Percentiles rank a stretch among this genome's conserved stretches.
Conservation (phyloP, 208 protist genomes). For the Wallacemonas rigidus region DNA sequence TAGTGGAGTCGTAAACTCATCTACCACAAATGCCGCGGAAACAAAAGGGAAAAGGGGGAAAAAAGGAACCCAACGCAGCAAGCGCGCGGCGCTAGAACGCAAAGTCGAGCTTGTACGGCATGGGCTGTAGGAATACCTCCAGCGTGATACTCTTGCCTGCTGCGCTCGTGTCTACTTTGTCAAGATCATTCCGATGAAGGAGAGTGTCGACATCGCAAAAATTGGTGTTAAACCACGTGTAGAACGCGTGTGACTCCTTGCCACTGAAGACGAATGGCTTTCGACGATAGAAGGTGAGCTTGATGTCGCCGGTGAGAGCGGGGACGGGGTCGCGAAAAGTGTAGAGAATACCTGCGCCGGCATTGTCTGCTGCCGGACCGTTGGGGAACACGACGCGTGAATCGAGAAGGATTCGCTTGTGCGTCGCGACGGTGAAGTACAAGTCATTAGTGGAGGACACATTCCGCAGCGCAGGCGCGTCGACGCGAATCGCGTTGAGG, state of each 20-base stretch:
- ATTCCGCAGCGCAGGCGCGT: not conserved
- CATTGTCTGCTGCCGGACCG: constrained; percentile 22
- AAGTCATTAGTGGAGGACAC: constrained; percentile 26
- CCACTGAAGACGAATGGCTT: constrained; percentile 28
- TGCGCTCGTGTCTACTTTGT: constrained; percentile 28
- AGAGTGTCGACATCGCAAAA: constrained; percentile 22
- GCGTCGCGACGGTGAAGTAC: constrained; percentile 42
- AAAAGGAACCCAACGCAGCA: no score
- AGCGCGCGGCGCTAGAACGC: not conserved
- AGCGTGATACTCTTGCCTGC: constrained; percentile 24
- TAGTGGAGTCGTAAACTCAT: no score
- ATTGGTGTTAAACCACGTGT: constrained; percentile 49
- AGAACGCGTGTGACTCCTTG: constrained; percentile 26
- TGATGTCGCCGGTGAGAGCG: constrained; percentile 32
- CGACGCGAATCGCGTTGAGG: constrained; percentile 10
- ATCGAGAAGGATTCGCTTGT: constrained; percentile 35
- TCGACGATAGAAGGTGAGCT: constrained; percentile 39
- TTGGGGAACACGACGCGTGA: constrained; percentile 38
- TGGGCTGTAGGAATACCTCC: constrained; percentile 1
- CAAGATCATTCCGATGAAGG: constrained; percentile 19
- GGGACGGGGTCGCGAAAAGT: constrained; percentile 24
- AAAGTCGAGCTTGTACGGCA: constrained; percentile 4
- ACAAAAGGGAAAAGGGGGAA: constrained; percentile 18
- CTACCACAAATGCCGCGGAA: not conserved
- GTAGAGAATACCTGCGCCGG: constrained; percentile 31